Conservation (phyloP, 495 filamentous ascomycete species). For the Xylaria castorea region DNA sequence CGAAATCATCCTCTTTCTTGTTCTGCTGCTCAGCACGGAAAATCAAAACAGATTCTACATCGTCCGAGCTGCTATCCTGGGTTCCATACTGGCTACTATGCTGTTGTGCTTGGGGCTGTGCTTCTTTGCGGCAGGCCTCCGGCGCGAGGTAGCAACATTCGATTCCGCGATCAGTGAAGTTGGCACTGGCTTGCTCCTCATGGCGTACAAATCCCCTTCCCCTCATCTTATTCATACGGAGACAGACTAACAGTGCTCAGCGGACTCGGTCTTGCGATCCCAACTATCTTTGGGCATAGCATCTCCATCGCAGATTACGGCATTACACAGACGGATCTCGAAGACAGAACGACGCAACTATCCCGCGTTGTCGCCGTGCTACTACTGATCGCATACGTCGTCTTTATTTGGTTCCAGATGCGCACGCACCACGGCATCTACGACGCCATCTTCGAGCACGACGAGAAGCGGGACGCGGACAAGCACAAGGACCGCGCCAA, state of each 20-base stretch:
- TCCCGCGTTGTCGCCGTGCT: conserved; percentile 79
- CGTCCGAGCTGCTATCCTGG: conserved; percentile 83
- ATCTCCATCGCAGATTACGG: conserved; percentile 50
- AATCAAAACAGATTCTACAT: conserved; percentile 64
- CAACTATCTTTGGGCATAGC: conserved; percentile 75
- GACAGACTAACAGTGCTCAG: conserved; percentile 39
- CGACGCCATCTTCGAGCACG: conserved; percentile 63
- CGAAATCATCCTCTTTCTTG: conserved; percentile 84
- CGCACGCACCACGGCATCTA: conserved; percentile 84
- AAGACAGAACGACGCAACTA: conserved; percentile 63
- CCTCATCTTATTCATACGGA: conserved; percentile 4
- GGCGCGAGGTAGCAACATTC: conserved; percentile 69
- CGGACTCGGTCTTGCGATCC: conserved; percentile 81
- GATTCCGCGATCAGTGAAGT: conserved; percentile 81
- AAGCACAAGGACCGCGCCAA: conserved; percentile 66
- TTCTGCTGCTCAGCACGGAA: conserved; percentile 54
- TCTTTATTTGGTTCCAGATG: conserved; percentile 82
- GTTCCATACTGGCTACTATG: conserved; percentile 81
- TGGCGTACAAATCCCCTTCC: conserved; percentile 60
- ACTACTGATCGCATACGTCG: conserved; percentile 77
- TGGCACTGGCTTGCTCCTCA: conserved; percentile 78
- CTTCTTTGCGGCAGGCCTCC: conserved; percentile 78
- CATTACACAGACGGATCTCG: conserved; percentile 49
- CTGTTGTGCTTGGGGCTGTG: conserved; percentile 76
- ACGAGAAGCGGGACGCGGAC: conserved; percentile 76